Conservation (phyloP, 495 filamentous ascomycete genomes). For the Podospora sp. region DNA sequence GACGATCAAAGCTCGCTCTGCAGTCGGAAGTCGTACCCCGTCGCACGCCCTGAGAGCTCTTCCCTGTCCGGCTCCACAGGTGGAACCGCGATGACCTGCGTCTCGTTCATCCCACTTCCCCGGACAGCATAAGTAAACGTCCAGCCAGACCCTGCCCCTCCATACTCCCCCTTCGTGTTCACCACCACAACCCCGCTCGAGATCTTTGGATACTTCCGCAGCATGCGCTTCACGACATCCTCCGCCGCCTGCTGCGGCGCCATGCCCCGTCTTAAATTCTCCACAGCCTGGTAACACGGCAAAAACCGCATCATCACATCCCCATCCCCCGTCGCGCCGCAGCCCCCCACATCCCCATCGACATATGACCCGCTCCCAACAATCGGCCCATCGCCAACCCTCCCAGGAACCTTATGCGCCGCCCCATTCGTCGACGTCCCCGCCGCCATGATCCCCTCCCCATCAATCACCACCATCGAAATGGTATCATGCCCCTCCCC, state of each 20-base stretch:
- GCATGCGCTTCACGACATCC: constrained; percentile 49
- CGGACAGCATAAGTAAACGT: constrained; percentile 50
- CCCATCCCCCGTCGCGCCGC: constrained; percentile 53
- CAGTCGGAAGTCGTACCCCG: neutral
- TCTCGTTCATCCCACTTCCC: constrained; percentile 45
- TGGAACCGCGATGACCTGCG: constrained; percentile 43
- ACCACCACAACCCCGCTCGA: constrained; percentile 51
- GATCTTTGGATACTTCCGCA: constrained; percentile 45
- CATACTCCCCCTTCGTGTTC: constrained; percentile 44
- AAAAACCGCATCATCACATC: constrained; percentile 57
- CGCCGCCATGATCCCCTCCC: constrained; percentile 45
- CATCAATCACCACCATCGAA: constrained; percentile 48
- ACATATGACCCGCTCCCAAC: constrained; percentile 53
- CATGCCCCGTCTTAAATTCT: constrained; percentile 50
- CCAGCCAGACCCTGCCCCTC: constrained; percentile 51
- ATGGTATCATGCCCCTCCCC: constrained; percentile 47
- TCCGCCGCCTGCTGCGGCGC: constrained; percentile 45
- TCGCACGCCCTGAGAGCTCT: neutral
- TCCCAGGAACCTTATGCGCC: constrained; percentile 48
- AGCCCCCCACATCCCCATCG: constrained; percentile 52
- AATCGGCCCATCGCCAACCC: constrained; percentile 54
- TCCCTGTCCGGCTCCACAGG: constrained; percentile 28
- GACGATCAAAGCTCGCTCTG: constrained; percentile 5
- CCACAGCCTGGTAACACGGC: constrained; percentile 54
- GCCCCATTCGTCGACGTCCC: constrained; percentile 55